Base-by-base conservation (phyloP, 106 monocot genomes). In the Dendrobium officinale region DNA sequence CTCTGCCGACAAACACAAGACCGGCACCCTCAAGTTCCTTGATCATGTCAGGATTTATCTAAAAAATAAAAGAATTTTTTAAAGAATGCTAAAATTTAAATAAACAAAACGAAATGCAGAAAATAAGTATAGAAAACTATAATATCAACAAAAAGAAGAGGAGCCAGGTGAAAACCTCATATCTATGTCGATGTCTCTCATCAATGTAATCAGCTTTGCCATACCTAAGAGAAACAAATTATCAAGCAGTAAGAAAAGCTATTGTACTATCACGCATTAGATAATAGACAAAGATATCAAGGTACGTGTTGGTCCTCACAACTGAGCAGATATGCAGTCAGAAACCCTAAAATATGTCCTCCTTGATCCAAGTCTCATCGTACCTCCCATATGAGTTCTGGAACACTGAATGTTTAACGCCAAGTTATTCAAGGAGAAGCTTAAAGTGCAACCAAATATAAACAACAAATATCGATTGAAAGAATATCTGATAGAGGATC, bases 321-420 rank as follows among this genome's bases (percentile, higher is more conserved):
- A 75, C 75, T 90, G 86, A 20, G 81, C 86, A 70, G 90, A 85
- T 74, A 82, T 93, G 81, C 88, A 88, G 68, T 86, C 73, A 43
- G 77, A 0, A 55, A 16, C 33, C 80, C 80, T 59, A 37, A 90
- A 88, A 77, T 81, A 83, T 42, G 90, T 90, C 44, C 88, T 86
- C 77, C 93, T 90, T 41, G 90, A 93, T 82, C 93, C 93, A 83
- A 93, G 90, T 37, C 90, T 82, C 93, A 93, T 90, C 11, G 90
- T 93, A 41, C 86, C 90, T n/a, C 93, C 93, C 93, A 90, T 93
- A 67, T 93, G 93, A 40, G 90, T 93, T 82, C 85, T 93, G 42
- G 93, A 93, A 77, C 90, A 88, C 93, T 92, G 48, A 11, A 82
- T 42, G 73, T 47, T 16, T 70, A 29, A 76, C 22, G 19, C 55